A percentile compares a stretch with the other conserved stretches of the same genome.
These are phyloP conservation scores for Citrullus mucosospermus DNA, from an alignment of 306 rosid genomes.

Conservation along the genomic window DNA sequence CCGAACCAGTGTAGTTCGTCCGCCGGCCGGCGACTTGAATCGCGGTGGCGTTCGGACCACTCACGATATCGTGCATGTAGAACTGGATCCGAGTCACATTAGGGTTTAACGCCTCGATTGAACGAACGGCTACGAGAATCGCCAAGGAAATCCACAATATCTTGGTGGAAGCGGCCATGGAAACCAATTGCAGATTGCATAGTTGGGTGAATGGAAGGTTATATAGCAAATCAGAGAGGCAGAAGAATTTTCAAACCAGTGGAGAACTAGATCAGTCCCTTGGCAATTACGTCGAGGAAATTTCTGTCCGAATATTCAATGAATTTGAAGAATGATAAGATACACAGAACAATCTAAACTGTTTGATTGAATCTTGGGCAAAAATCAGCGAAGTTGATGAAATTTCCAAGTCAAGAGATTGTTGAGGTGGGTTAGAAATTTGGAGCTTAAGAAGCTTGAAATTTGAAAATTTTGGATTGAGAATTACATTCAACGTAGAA, in stretches of 20 bases:
- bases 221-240: background rate
- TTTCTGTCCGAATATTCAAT: background rate
- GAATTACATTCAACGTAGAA: background rate
- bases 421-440: background rate
- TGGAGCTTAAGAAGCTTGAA: background rate
- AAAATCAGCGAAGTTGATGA: background rate
- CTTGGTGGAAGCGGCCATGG: background rate
- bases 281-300: background rate
- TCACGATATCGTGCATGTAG: conserved; percentile 18
- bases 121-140: background rate
- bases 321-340: background rate
- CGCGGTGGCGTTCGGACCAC: conserved; percentile 14
- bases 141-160: background rate
- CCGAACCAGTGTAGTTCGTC: conserved; percentile 11
- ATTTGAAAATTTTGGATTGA: background rate
- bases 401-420: background rate
- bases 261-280: background rate
- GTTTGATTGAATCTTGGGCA: background rate
- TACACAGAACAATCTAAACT: background rate
- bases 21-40: conserved; percentile 9
- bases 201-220: background rate
- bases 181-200: background rate
- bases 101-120: conserved; percentile 3
- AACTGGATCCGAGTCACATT: conserved; percentile 10
- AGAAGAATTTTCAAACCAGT: background rate